phyloP scores from a whole-genome alignment of 768 basidiomycete species.

The Mycena maculata region DNA sequence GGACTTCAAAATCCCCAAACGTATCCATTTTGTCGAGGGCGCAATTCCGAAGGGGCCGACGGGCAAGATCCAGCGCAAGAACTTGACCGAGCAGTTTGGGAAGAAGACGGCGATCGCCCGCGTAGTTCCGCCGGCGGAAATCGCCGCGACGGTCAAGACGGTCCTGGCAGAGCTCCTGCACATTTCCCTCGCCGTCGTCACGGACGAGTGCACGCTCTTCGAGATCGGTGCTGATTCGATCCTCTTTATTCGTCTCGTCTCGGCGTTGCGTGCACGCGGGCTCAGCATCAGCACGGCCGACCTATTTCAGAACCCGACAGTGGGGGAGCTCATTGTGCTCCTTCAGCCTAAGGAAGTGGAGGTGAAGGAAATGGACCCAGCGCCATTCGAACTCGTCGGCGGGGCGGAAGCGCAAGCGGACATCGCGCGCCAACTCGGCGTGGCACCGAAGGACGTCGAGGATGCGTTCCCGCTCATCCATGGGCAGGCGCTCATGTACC shows the following conservation, averaged over 20 bases:
- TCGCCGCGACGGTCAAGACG: conserved; percentile 13
- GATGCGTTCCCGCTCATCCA: conserved; percentile 16
- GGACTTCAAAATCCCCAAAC: conserved; percentile 18
- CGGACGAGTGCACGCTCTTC: conserved; percentile 9
- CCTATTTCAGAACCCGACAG: conserved; percentile 4
- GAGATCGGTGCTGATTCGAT: conserved; percentile 22
- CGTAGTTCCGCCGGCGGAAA: not conserved
- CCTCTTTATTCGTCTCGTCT: conserved; percentile 19
- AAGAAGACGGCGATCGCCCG: not conserved
- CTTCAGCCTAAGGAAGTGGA: not conserved
- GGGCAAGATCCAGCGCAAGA: conserved; percentile 23
- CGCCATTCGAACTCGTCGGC: not conserved
- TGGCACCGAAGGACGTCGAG: conserved; percentile 1
- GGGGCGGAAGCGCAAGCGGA: not conserved
- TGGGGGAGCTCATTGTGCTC: conserved; percentile 9
- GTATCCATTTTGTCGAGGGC: conserved; percentile 17
- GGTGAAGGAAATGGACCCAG: conserved; percentile 1
- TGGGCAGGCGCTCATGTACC: conserved; percentile 17
- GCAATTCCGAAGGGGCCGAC: conserved; percentile 20
- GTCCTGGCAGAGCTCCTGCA: conserved; percentile 7
- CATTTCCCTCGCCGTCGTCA: not conserved
- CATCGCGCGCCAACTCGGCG: conserved; percentile 4
- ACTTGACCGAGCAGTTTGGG: conserved; percentile 10
- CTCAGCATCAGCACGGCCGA: not conserved
- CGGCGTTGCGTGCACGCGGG: conserved; percentile 10